Base-by-base conservation (phyloP, 2,329 filamentous ascomycete species). In the Phyllosticta citribraziliensis region DNA sequence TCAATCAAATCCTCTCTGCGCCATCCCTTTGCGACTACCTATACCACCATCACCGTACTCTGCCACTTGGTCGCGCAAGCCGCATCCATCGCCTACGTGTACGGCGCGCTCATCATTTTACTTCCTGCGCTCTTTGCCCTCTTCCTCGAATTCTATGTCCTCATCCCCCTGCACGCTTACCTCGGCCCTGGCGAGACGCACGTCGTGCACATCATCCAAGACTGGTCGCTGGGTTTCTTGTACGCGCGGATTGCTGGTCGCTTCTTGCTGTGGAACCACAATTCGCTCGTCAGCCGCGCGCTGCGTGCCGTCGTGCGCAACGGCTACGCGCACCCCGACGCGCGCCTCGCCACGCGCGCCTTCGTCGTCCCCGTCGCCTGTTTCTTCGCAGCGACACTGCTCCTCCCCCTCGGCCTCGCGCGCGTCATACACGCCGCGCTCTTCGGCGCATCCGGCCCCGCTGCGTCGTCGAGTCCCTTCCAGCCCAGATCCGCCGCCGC, bases 151-250 rank as follows among this genome's bases (percentile, higher is more conserved):
- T 82, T 97, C 51, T 99, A 97, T 74, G 75, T 96, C 62, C 82
- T 95, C 64, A 83, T 97, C 57, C 94, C 94, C 0, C 76, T 96
- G 3, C 89, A 96, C 70, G 92, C 91, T 0, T 90, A 92, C 69
- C 68, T 75, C 27, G 73, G 70, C 2, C 70, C 70, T n/a, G 64
- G 70, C 54, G 79, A 76, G 57, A 73, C 74, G 17, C 90, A 95
- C 70, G 89, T 87, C 8, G 84, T 97, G 52, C 88, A 95, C 64
- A 81, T 97, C 64, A 87, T 97, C 52, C 93, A 97, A 71, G 87
- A 92, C 62, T 99, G 93, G 91, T 96, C 92, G 0, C 79, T 99
- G 1, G 94, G 94, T 4, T 82, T 99, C 22, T 81, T 99, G 2
- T 97, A 96, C 72, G 82, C 95, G 30, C 92, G 96, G 65, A 84